phyloP scores from a whole-genome alignment of 2,329 filamentous ascomycete genomes.

The Beauveria brongniartii region DNA sequence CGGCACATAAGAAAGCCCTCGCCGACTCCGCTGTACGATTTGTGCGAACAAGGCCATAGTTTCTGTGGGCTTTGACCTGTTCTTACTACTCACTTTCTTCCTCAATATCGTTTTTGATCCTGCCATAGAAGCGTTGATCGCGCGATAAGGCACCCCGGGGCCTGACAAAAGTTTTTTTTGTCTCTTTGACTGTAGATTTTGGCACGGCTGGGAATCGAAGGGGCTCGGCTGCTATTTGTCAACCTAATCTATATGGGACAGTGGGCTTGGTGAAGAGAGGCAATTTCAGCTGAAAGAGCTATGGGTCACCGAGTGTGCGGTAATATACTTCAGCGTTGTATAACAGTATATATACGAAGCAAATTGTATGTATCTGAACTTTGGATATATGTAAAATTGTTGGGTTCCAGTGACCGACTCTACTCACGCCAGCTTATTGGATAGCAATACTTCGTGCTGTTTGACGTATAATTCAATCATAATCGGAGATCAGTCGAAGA shows the following conservation, averaged over 20 bases:
- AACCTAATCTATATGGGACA: background rate
- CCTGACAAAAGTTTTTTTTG: background rate
- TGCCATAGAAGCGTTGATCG: conserved; percentile 1
- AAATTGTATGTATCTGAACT: background rate
- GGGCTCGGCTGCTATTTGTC: background rate
- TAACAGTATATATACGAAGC: background rate
- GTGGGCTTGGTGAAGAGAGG: background rate
- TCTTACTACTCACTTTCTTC: background rate
- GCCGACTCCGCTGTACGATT: conserved; percentile 11
- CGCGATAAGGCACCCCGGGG: background rate
- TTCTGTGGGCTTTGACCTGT: background rate
- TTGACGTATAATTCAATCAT: background rate
- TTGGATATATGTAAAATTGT: background rate
- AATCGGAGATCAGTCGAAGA: background rate
- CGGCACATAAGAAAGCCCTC: conserved; percentile 6
- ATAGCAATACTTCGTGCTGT: background rate
- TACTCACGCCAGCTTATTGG: background rate
- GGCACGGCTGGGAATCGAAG: background rate
- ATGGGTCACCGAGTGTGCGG: background rate
- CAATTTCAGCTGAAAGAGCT: background rate
- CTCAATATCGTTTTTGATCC: conserved; percentile 1
- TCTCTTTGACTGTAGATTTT: background rate
- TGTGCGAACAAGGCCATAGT: conserved; percentile 4
- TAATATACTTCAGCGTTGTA: background rate
- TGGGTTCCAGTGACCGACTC: background rate